Evolutionary conservation across 352 stramenopile species (phyloP).

Genomic region (Blastocystis sp.): DNA sequence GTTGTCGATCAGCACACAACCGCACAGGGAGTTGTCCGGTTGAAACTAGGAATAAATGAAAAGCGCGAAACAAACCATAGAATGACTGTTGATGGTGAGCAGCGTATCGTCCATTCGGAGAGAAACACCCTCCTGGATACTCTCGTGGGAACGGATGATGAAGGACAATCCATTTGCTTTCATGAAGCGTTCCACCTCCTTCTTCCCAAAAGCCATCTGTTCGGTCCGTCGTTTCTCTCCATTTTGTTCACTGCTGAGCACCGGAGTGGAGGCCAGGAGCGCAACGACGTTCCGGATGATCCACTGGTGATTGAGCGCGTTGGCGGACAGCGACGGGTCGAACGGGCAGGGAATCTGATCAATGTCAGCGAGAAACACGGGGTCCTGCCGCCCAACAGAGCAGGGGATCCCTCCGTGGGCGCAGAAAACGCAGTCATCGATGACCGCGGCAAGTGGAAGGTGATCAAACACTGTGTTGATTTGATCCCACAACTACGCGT

Average conservation of each 20-base stretch:
- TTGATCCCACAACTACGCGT: constrained; percentile 75
- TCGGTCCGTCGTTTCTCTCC: constrained; percentile 78
- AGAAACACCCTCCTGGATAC: constrained; percentile 82
- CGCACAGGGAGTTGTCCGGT: constrained; percentile 62
- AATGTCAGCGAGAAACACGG: background rate
- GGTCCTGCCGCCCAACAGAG: constrained; percentile 54
- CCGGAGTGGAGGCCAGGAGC: constrained; percentile 56
- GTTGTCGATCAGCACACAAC: constrained; percentile 57
- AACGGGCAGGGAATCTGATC: constrained; percentile 43
- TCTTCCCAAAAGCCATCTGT: constrained; percentile 84
- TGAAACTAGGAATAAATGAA: constrained; percentile 55
- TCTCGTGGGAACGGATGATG: constrained; percentile 85
- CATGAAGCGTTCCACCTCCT: constrained; percentile 82
- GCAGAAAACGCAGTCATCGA: constrained; percentile 90
- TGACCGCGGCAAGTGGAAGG: constrained; percentile 80
- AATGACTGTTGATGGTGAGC: constrained; percentile 71
- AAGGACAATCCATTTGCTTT: constrained; percentile 78
- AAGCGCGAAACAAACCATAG: constrained; percentile 37
- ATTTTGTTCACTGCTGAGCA: constrained; percentile 79
- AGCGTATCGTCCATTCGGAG: constrained; percentile 80
- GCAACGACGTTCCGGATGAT: no score
- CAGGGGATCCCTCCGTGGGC: constrained; percentile 85
- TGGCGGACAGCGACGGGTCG: constrained; percentile 67
- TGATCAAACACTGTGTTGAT: constrained; percentile 86
- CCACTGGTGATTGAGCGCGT: constrained; percentile 62